phyloP scores from a whole-genome alignment of 441 rosid genomes.

The Cnidoscolus chayamansa region DNA sequence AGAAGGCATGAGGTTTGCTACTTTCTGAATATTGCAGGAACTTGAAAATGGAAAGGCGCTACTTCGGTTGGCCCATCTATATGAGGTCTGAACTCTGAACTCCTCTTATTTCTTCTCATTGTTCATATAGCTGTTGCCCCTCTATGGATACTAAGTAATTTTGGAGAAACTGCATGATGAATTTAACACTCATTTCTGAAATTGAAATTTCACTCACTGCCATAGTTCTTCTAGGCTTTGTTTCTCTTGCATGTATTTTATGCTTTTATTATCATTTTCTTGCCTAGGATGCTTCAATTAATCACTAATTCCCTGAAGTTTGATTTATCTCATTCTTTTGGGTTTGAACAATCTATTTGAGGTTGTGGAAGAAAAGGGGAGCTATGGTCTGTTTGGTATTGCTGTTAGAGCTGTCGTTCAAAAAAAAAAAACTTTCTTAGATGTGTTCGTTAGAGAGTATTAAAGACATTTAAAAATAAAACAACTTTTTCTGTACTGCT shows the following conservation, averaged over 20 bases:
- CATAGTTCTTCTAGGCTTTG: background rate
- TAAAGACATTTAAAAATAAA: too few relatives aligned
- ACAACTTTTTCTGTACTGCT: too few relatives aligned
- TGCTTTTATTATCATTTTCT: background rate
- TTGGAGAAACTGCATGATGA: too few relatives aligned
- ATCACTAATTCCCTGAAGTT: background rate
- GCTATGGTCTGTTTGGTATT: too few relatives aligned
- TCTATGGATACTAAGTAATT: too few relatives aligned
- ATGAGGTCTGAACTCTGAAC: constrained; percentile 34
- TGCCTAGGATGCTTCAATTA: background rate
- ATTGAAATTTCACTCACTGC: background rate
- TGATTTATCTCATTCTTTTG: background rate
- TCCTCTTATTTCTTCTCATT: constrained; percentile 9
- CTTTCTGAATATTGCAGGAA: constrained; percentile 32
- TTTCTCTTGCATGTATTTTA: background rate
- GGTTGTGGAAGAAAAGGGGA: background rate
- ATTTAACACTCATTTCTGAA: background rate
- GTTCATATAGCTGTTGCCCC: background rate
- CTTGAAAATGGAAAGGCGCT: constrained; percentile 42
- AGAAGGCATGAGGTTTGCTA: constrained; percentile 4
- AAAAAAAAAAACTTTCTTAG: too few relatives aligned
- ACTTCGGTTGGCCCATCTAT: constrained; percentile 49
- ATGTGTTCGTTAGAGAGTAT: too few relatives aligned
- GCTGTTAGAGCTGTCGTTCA: too few relatives aligned
- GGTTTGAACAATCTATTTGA: background rate